These are phyloP conservation scores for Hysterium pulicare DNA, from an alignment of 2,329 filamentous ascomycete genomes.

Conservation along the genomic window DNA sequence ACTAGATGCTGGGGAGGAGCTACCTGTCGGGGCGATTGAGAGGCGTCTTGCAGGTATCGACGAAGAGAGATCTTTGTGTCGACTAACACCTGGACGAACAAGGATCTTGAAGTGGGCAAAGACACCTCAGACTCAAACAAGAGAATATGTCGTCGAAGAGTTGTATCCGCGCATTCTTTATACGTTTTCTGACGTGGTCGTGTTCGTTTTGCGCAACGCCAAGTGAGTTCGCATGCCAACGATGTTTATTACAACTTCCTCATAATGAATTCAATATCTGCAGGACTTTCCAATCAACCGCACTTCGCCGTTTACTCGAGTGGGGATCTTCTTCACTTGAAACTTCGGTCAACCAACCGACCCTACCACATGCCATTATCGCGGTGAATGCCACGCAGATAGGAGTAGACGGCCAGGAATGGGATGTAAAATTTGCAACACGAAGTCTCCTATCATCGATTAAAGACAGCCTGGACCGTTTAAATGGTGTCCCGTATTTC, in stretches of 20 bases:
- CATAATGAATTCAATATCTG: too few species aligned
- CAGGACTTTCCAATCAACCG: conserved; percentile 40
- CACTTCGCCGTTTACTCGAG: conserved; percentile 44
- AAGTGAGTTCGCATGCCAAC: too few species aligned
- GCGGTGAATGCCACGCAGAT: conserved; percentile 48
- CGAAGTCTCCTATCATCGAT: conserved; percentile 27
- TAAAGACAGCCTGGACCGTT: neutral
- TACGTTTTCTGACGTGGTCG: conserved; percentile 44
- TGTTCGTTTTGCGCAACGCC: conserved; percentile 41
- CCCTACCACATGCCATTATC: conserved; percentile 54
- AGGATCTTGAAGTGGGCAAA: conserved; percentile 14
- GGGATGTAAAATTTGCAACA: conserved; percentile 43
- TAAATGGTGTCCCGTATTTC: too few species aligned
- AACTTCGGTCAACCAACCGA: conserved; percentile 54
- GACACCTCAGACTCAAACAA: conserved; percentile 17
- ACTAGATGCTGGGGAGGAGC: conserved; percentile 47
- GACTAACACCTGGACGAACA: neutral
- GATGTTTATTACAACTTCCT: too few species aligned
- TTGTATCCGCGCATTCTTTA: conserved; percentile 43
- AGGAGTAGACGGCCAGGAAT: conserved; percentile 37
- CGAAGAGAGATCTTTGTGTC: neutral
- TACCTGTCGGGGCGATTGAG: conserved; percentile 23
- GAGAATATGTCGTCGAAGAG: conserved; percentile 38
- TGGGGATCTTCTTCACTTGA: conserved; percentile 54
- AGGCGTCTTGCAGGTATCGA: neutral